A percentile compares a stretch with the other conserved stretches of the same genome.
Conservation (phyloP, 345 rosid species). For the Fremontodendron californicum region DNA sequence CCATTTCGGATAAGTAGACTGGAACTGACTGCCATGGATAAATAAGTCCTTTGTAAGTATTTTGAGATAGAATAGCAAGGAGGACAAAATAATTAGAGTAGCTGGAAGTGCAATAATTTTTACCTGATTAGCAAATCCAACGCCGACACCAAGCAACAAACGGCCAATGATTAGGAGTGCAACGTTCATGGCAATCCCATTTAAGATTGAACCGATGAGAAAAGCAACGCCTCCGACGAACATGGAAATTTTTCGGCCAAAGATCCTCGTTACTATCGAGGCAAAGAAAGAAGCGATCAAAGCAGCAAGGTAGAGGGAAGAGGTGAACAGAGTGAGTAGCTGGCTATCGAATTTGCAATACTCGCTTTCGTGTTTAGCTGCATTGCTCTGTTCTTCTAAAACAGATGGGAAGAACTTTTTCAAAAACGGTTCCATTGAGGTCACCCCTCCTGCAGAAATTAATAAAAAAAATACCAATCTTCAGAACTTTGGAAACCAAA, state of each 20-base stretch:
- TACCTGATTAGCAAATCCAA: conserved; percentile 91
- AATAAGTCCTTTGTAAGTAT: background rate
- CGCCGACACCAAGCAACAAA: conserved; percentile 68
- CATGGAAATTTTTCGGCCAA: conserved; percentile 73
- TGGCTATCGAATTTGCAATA: conserved; percentile 77
- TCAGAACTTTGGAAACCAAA: background rate
- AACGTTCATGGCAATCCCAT: conserved; percentile 51
- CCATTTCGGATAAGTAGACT: conserved; percentile 1
- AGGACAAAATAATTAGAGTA: background rate
- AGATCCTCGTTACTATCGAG: conserved; percentile 44
- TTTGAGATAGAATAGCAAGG: background rate
- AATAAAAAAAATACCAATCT: background rate
- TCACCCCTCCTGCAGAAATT: conserved; percentile 60
- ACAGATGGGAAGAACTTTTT: conserved; percentile 59
- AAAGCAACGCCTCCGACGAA: conserved; percentile 54
- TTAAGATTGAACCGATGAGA: conserved; percentile 55
- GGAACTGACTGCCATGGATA: background rate
- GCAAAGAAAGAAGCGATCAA: conserved; percentile 63
- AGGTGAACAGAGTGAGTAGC: conserved; percentile 64
- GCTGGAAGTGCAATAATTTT: background rate
- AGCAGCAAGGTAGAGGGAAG: conserved; percentile 76
- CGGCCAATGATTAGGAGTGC: conserved; percentile 63
- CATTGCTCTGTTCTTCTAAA: conserved; percentile 25
- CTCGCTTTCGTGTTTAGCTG: conserved; percentile 32
- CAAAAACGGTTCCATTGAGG: conserved; percentile 69